Evolutionary conservation across 164 flowering plant genomes (phyloP).

Genomic region (Houttuynia cordata): DNA sequence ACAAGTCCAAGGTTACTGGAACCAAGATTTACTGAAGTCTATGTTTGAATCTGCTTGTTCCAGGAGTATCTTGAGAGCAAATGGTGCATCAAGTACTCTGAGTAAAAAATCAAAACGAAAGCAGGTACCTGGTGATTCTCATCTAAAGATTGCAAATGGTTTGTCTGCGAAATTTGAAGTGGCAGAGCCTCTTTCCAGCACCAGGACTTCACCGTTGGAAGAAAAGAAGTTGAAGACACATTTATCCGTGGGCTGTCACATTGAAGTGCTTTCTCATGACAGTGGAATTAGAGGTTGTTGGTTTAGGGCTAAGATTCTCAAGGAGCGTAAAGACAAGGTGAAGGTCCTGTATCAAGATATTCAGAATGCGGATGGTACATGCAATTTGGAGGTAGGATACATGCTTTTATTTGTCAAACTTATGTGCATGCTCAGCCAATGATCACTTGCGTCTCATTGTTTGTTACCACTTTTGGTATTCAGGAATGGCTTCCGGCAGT

Average conservation of each 20-base stretch:
- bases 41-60: conserved; percentile 16
- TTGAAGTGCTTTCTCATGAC: conserved; percentile 87
- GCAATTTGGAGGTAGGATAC: conserved; percentile 48
- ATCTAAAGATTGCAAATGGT: background rate
- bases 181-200: conserved; percentile 6
- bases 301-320: conserved; percentile 58
- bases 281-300: conserved; percentile 94
- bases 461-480: background rate
- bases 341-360: conserved; percentile 75
- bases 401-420: background rate
- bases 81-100: conserved; percentile 4
- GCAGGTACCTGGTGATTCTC: conserved; percentile 3
- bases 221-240: conserved; percentile 9
- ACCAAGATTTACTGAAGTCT: conserved; percentile 45
- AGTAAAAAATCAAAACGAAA: conserved; percentile 34
- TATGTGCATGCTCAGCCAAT: background rate
- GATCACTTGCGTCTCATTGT: background rate
- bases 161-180: background rate
- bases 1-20: conserved; percentile 69
- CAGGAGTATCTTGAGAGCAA: conserved; percentile 10
- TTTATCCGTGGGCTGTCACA: conserved; percentile 38
- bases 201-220: conserved; percentile 3
- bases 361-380: conserved; percentile 63
- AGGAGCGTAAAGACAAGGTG: conserved; percentile 53
- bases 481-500: conserved; percentile 84